Percentiles rank a stretch among this genome's conserved stretches.
Evolutionary conservation across 2,329 filamentous ascomycete species (phyloP).

Genomic region (Aurifilum marmelostoma): DNA sequence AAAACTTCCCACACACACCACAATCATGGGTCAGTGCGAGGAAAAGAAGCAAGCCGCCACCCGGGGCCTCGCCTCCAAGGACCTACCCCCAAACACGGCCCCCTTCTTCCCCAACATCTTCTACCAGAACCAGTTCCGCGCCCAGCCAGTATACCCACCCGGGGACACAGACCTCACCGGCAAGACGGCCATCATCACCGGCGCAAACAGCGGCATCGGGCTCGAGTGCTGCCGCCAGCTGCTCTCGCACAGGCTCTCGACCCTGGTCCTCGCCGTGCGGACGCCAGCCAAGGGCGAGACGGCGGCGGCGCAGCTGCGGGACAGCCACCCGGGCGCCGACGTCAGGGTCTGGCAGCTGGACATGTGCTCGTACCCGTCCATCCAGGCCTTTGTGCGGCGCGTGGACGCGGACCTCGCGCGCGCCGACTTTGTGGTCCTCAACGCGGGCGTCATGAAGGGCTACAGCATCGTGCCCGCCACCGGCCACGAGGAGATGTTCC

Average conservation of each 20-base stretch:
- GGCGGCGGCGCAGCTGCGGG: conserved; percentile 41
- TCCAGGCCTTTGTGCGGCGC: conserved; percentile 29
- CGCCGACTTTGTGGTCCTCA: conserved; percentile 47
- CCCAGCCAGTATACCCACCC: conserved; percentile 41
- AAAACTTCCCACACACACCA: no score
- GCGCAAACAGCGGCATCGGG: conserved; percentile 44
- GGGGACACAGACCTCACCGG: conserved; percentile 24
- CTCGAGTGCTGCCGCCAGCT: conserved; percentile 42
- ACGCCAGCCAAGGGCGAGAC: conserved; percentile 46
- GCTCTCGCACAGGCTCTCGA: conserved; percentile 42
- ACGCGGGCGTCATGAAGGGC: conserved; percentile 33
- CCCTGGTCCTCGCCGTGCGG: conserved; percentile 53
- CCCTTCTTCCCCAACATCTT: conserved; percentile 12
- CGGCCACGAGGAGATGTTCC: conserved; percentile 30
- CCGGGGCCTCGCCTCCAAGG: conserved; percentile 1
- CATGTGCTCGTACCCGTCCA: conserved; percentile 20
- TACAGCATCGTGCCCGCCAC: conserved; percentile 7
- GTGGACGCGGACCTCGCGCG: conserved; percentile 37
- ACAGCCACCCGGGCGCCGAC: conserved; percentile 22
- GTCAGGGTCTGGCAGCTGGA: conserved; percentile 22
- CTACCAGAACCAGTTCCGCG: conserved; percentile 14
- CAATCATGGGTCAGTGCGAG: background rate
- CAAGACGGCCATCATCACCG: conserved; percentile 44
- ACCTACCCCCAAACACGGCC: conserved; percentile 1
- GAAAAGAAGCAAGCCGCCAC: background rate